phyloP scores from a whole-genome alignment of 177 flowering plant species.

The Vitis hybrid region DNA sequence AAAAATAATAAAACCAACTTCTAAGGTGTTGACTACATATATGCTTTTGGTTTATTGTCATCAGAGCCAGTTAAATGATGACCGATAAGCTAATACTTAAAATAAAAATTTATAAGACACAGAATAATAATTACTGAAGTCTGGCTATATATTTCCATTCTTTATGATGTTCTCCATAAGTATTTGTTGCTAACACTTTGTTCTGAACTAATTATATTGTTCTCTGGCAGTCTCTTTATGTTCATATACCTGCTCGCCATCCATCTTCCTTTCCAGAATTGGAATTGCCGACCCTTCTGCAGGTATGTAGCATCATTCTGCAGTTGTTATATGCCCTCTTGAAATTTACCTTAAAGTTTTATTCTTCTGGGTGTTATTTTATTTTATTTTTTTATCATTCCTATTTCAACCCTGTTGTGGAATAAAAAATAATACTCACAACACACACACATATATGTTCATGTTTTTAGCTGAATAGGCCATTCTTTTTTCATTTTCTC shows the following conservation, averaged over 20 bases:
- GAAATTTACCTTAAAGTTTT: not conserved
- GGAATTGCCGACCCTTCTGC: slow-evolving; percentile 89
- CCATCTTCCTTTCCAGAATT: slow-evolving; percentile 82
- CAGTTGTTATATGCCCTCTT: not conserved
- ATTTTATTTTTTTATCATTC: not conserved
- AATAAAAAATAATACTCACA: too few relatives aligned
- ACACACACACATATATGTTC: too few relatives aligned
- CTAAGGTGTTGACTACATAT: not conserved
- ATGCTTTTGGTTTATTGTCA: not conserved
- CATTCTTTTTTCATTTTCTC: too few relatives aligned
- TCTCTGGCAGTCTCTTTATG: slow-evolving; percentile 67
- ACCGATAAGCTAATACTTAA: too few relatives aligned
- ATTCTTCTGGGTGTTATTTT: not conserved
- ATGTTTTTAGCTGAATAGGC: too few relatives aligned
- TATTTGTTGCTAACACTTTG: not conserved
- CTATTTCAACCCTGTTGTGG: too few relatives aligned
- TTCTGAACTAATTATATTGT: slow-evolving; percentile 5
- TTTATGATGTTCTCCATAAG: not conserved
- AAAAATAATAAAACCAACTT: too few relatives aligned
- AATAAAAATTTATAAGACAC: too few relatives aligned
- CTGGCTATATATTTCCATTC: too few relatives aligned
- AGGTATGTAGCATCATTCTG: slow-evolving; percentile 47
- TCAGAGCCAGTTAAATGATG: too few relatives aligned
- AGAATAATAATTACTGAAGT: too few relatives aligned
- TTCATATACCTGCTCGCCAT: slow-evolving; percentile 83